Percentiles rank a stretch among this genome's conserved stretches.
Evolutionary conservation across 345 rosid species (phyloP).

Genomic region (Mangifera indica): DNA sequence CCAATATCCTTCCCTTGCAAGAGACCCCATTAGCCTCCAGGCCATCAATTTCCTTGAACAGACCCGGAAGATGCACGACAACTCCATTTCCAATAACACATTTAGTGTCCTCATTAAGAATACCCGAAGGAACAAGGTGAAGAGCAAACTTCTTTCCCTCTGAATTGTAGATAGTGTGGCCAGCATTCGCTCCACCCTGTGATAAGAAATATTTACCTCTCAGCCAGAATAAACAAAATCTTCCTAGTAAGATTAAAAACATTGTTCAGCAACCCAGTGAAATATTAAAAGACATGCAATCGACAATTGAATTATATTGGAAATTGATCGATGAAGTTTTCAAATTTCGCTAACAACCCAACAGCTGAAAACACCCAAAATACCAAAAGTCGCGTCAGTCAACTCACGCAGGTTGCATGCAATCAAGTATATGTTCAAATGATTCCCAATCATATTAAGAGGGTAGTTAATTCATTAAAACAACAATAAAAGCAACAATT

Average conservation of each 20-base stretch:
- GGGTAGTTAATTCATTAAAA: not conserved
- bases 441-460: not conserved
- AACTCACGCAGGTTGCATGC: not conserved
- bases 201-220: not conserved
- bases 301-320: not conserved
- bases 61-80: slow-evolving; percentile 84
- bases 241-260: not conserved
- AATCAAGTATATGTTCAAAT: not conserved
- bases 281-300: not conserved
- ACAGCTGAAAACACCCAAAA: not conserved
- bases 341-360: not conserved
- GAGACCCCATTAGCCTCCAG: slow-evolving; percentile 75
- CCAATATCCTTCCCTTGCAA: slow-evolving; percentile 87
- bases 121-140: slow-evolving; percentile 95
- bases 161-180: slow-evolving; percentile 92
- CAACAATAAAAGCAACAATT: not conserved
- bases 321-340: not conserved
- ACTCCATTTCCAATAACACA: slow-evolving; percentile 97
- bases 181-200: slow-evolving; percentile 99
- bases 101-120: slow-evolving; percentile 77
- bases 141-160: slow-evolving; percentile 95
- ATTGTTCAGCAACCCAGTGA: not conserved
- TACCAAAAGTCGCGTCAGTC: not conserved
- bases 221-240: not conserved
- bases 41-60: slow-evolving; percentile 85